Evolutionary conservation across 2,329 filamentous ascomycete species (phyloP), one percentile per base, ranked within the genome.

Genomic region (Thermothelomyces thermophilus): DNA sequence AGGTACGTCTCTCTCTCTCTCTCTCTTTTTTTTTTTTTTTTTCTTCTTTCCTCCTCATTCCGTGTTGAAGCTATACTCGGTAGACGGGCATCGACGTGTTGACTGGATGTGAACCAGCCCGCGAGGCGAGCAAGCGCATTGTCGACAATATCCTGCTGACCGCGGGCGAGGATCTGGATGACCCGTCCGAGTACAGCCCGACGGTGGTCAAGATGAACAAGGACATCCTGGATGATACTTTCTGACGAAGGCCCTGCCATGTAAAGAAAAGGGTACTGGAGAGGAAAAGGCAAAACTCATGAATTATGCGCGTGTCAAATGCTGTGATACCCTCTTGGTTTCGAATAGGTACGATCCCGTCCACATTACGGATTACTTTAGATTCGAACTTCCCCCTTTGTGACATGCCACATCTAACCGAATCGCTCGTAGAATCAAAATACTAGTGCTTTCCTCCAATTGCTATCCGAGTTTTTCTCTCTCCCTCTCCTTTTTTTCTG

Each of bases 121-220:
- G 85, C 48, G 87, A 93, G 66, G 88, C 88, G 3, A 90, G 86
- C 61, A 84, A 79, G 64, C 79, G 82, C 49, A 91, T 94, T 52
- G 87, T 94, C 0, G 84, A 90, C 46, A 86, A 91, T 62, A 77
- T 94, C 41, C 70, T 93, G 6, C 68, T 86, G 37, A 88, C 87
- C 36, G 88, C 87, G 3, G 87, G 87, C 2, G 84, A 77, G 4
- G 77, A 76, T 30, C 69, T 68, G 3, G 76, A 80, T 48, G 73
- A 76, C 46, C 74, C 72, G 20, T 70, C 71, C 2, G 79, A 83
- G 61, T 79, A 82, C 60, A 84, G 80, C 57, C 82, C 81, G 3
- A 81, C 78, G 0, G 75, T 84, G 70, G 78, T 84, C 37, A 82
- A 80, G 67, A 79, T 82, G 75, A 82, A 76, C 56, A 70, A 80